Evolutionary conservation across 495 filamentous ascomycete species (phyloP).

Genomic region (Penicillium macrosclerotiorum): DNA sequence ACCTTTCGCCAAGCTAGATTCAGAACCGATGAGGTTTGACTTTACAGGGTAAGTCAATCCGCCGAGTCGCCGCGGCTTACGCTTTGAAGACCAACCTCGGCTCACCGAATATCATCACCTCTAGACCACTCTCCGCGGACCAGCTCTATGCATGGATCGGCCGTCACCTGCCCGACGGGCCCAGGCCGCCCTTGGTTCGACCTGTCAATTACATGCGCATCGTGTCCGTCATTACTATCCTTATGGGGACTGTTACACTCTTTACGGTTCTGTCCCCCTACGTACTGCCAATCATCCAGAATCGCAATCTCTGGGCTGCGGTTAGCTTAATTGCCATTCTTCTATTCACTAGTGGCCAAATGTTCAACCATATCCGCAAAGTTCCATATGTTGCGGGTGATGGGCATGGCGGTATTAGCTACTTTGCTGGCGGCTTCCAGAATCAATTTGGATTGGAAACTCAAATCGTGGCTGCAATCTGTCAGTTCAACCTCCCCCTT

Average conservation of each 20-base stretch:
- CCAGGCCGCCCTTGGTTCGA: conserved; percentile 72
- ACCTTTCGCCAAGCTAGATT: conserved; percentile 69
- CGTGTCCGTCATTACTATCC: conserved; percentile 60
- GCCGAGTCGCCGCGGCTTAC: background rate
- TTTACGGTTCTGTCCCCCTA: conserved; percentile 77
- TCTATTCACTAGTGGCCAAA: conserved; percentile 93
- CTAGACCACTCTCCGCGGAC: conserved; percentile 73
- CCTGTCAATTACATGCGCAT: conserved; percentile 85
- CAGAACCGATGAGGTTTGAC: conserved; percentile 76
- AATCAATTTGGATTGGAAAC: conserved; percentile 96
- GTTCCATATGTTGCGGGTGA: conserved; percentile 93
- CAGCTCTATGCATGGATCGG: conserved; percentile 74
- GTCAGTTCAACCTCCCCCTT: conserved; percentile 55
- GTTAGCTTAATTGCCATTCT: conserved; percentile 86
- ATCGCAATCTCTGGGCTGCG: conserved; percentile 90
- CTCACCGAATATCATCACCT: background rate
- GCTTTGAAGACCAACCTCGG: background rate
- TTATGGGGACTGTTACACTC: conserved; percentile 65
- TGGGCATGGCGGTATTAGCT: conserved; percentile 80
- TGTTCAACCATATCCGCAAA: conserved; percentile 98
- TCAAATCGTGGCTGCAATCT: conserved; percentile 92
- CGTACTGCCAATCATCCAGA: conserved; percentile 81
- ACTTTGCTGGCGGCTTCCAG: conserved; percentile 91
- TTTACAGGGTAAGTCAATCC: conserved; percentile 84
- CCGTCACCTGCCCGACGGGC: conserved; percentile 71